Evolutionary conservation across 1,284 basidiomycete species (phyloP).

Genomic region (Phellopilus nigrolimitatus): DNA sequence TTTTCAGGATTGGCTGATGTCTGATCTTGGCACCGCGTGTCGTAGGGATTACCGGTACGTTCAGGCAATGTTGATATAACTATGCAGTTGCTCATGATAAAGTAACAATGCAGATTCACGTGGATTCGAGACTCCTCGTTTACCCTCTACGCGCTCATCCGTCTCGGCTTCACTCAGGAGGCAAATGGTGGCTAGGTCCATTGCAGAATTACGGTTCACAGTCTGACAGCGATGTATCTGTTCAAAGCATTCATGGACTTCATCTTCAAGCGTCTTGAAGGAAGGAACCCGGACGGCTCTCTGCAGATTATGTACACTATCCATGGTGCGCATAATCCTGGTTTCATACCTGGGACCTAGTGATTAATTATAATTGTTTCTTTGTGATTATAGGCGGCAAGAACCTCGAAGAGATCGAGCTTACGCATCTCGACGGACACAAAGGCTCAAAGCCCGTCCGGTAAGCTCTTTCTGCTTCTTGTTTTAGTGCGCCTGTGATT

Average conservation of each 20-base stretch:
- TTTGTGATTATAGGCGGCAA: constrained; percentile 54
- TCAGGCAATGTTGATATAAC: no score
- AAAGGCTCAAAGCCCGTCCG: constrained; percentile 77
- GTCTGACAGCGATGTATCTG: background rate
- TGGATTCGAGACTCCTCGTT: constrained; percentile 92
- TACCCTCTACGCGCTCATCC: constrained; percentile 86
- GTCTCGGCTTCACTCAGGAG: constrained; percentile 88
- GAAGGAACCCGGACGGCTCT: constrained; percentile 84
- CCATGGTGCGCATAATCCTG: constrained; percentile 55
- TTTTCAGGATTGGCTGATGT: constrained; percentile 5
- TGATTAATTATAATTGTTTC: background rate
- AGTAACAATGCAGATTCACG: constrained; percentile 48
- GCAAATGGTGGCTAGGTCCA: constrained; percentile 80
- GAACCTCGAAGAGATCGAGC: constrained; percentile 78
- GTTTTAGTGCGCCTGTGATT: background rate
- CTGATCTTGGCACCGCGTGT: background rate
- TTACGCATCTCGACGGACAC: constrained; percentile 79
- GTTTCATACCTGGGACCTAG: background rate
- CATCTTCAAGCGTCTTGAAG: constrained; percentile 74
- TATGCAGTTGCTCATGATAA: no score
- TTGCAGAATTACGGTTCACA: no score
- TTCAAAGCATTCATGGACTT: constrained; percentile 80
- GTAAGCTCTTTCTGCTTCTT: constrained; percentile 28
- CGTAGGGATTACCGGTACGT: constrained; percentile 65
- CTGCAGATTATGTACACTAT: constrained; percentile 92